Evolutionary conservation across 805 yeast genomes (phyloP), one percentile per base, ranked within the genome.

Genomic region (Metschnikowia amazonensis): DNA sequence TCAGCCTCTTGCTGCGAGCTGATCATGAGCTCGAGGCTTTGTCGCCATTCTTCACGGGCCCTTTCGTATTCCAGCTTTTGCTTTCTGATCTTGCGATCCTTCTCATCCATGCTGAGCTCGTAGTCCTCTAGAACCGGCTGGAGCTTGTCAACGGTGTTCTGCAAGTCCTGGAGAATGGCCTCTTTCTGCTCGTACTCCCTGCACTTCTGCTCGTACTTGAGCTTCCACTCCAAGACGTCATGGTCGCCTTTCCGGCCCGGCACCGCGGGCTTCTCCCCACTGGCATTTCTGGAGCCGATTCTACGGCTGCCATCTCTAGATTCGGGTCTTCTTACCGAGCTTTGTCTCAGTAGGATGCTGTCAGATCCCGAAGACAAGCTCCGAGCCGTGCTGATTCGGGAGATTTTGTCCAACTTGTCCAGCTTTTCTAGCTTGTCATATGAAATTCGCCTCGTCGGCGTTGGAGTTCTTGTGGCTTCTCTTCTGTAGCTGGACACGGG

Each of bases 21-120:
- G 36, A 79, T 77, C 59, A 82, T 69, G 36, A 78, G 64, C 47
- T 77, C 82, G 40, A 82, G 70, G 14, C 79, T 80, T 41, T 76
- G 79, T 37, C 83, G 60, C 65, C 84, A 68, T 56, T 82, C 86
- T 38, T 73, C 76, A 24, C 84, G 66, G 36, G 82, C 84, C 13
- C 60, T 55, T 42, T 80, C 84, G 36, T 76, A 73, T 23, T 68
- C 75, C 16, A 55, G 56, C 55, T 74, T 76, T 46, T 74, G 80
- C 43, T 69, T 72, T n/a, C 57, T 53, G 43, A 80, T 58, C 49
- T 72, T 74, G 18, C 63, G 64, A 36, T 82, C 86, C 43, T 67
- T 72, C 32, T 69, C 66, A 1, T 58, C 55, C 40, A 76, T 46
- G 48, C 72, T 74, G 17, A 51, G 55, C 45, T 79, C 78, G 43